A percentile compares a stretch with the other conserved stretches of the same genome.
These are phyloP conservation scores for Sporothrix pallida DNA, from an alignment of 2,329 filamentous ascomycete genomes.

Conservation along the genomic window DNA sequence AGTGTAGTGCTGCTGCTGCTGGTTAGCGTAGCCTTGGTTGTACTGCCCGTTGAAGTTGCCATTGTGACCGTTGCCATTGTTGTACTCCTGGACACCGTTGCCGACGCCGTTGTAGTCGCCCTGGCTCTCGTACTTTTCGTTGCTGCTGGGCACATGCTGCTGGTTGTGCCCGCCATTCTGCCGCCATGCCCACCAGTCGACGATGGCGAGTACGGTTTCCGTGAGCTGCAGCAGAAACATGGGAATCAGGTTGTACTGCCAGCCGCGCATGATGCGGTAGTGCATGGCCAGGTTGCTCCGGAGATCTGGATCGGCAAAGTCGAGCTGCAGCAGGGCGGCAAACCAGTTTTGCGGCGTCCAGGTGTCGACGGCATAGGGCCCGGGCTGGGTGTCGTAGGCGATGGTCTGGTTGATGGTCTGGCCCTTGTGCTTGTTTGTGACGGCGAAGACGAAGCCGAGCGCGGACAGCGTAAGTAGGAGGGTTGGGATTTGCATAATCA, in stretches of 20 bases:
- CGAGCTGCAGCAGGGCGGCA: slow-evolving; percentile 44
- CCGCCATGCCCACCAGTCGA: slow-evolving; percentile 23
- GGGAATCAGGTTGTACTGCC: slow-evolving; percentile 48
- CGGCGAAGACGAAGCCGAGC: slow-evolving; percentile 47
- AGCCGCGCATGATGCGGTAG: slow-evolving; percentile 45
- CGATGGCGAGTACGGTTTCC: slow-evolving; percentile 35
- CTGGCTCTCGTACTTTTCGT: not conserved
- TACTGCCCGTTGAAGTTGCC: not conserved
- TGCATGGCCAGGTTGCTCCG: slow-evolving; percentile 41
- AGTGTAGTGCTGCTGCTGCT: too few species aligned
- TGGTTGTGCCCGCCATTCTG: not conserved
- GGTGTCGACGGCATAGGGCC: slow-evolving; percentile 42
- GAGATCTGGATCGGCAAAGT: slow-evolving; percentile 40
- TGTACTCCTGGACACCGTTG: not conserved
- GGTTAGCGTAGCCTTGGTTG: too few species aligned
- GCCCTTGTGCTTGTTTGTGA: slow-evolving; percentile 42
- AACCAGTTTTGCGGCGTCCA: slow-evolving; percentile 53
- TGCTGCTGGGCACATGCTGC: not conserved
- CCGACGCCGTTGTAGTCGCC: not conserved
- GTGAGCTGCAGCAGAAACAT: slow-evolving; percentile 40
- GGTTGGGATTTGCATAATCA: slow-evolving; percentile 45
- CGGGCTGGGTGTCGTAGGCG: slow-evolving; percentile 39
- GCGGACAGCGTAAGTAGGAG: slow-evolving; percentile 47
- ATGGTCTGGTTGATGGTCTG: slow-evolving; percentile 45
- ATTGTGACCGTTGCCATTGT: not conserved